Conservation (phyloP, 169 alveolate species). For the Theileria sp. region DNA sequence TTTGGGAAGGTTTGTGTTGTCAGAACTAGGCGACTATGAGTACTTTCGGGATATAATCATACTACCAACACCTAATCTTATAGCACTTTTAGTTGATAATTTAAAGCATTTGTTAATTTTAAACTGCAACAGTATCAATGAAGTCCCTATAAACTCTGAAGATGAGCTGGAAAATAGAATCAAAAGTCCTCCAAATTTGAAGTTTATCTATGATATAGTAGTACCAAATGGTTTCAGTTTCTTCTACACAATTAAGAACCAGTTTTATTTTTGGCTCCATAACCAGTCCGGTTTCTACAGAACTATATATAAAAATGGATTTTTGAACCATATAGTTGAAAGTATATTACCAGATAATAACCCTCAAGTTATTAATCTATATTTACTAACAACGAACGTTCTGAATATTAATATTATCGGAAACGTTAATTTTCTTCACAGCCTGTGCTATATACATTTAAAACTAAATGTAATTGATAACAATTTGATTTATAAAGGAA, state of each 20-base stretch:
- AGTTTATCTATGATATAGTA: conserved; percentile 16
- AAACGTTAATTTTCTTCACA: conserved; percentile 21
- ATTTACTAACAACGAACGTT: conserved; percentile 52
- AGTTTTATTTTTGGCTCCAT: conserved; percentile 55
- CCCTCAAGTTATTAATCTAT: conserved; percentile 15
- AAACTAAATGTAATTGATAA: not conserved
- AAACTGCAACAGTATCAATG: not conserved
- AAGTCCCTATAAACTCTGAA: not conserved
- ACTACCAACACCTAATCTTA: conserved; percentile 16
- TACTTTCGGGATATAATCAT: conserved; percentile 38
- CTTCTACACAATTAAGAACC: conserved; percentile 27
- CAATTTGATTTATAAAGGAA: not conserved
- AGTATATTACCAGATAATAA: not conserved
- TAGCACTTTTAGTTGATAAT: conserved; percentile 47
- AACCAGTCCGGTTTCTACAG: conserved; percentile 51
- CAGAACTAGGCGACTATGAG: conserved; percentile 15
- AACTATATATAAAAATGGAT: conserved; percentile 49
- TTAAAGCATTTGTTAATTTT: conserved; percentile 31
- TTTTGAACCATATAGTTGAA: conserved; percentile 25
- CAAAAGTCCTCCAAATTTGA: not conserved
- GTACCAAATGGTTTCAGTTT: conserved; percentile 30
- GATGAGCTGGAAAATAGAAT: not conserved
- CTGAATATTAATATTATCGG: conserved; percentile 46
- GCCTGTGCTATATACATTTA: conserved; percentile 52
- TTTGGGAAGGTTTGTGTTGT: conserved; percentile 31